These are phyloP conservation scores for Naematelia aurantialba DNA, from an alignment of 768 basidiomycete genomes.

Conservation along the genomic window DNA sequence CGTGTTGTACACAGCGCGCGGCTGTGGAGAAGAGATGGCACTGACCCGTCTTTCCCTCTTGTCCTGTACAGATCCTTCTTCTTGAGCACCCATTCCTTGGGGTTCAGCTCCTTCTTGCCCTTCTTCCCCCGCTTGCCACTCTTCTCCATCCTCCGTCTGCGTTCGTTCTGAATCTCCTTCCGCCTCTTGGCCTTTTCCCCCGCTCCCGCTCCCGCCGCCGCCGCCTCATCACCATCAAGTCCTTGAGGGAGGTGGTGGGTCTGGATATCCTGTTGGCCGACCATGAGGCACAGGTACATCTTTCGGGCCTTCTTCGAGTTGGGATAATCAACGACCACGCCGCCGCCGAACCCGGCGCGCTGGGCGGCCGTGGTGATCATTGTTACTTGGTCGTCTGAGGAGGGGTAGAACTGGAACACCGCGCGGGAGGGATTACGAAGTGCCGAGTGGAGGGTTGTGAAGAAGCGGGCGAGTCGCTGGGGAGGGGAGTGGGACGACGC, in stretches of 20 bases:
- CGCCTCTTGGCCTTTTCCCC: conserved; percentile 24
- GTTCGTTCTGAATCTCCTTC: conserved; percentile 58
- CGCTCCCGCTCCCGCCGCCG: conserved; percentile 52
- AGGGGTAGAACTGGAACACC: conserved; percentile 98
- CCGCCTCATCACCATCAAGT: conserved; percentile 58
- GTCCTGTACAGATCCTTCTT: conserved; percentile 71
- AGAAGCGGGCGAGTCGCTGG: conserved; percentile 65
- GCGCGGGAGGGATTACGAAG: conserved; percentile 63
- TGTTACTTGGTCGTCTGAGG: conserved; percentile 93
- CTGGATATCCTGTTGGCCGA: conserved; percentile 65
- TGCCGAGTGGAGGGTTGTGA: conserved; percentile 63
- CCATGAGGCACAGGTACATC: conserved; percentile 87
- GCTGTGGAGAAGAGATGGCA: conserved; percentile 12
- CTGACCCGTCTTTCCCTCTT: conserved; percentile 56
- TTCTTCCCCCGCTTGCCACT: conserved; percentile 70
- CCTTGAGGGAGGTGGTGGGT: conserved; percentile 61
- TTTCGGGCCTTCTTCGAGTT: conserved; percentile 95
- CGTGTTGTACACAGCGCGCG: too few species aligned
- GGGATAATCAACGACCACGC: conserved; percentile 92
- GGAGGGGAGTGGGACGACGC: conserved; percentile 61
- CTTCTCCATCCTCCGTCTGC: conserved; percentile 72
- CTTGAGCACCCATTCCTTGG: conserved; percentile 87
- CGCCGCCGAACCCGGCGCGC: conserved; percentile 93
- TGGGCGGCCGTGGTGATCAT: conserved; percentile 90
- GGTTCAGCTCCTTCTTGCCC: conserved; percentile 49